Evolutionary conservation across 208 protist genomes (phyloP).

Genomic region (Wallacemonas sp.): DNA sequence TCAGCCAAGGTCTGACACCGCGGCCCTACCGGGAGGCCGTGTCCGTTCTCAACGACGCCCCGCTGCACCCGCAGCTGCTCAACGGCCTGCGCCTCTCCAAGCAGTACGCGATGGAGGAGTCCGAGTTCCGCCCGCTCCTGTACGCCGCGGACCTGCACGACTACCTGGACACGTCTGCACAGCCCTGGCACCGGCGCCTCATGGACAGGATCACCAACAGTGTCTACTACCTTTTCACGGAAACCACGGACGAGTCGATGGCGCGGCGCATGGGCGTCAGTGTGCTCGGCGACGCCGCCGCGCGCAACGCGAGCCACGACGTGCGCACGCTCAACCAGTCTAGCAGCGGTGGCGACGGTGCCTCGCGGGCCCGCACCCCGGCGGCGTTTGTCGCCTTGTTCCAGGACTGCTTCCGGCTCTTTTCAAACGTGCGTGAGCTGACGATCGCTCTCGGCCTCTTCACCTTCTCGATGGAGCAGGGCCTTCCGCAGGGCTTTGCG

Average conservation of each 20-base stretch:
- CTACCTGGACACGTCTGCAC: slow-evolving; percentile 40
- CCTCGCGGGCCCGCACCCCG: background rate
- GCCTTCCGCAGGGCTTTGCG: slow-evolving; percentile 74
- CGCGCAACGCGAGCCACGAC: background rate
- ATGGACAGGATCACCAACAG: slow-evolving; percentile 31
- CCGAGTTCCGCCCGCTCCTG: slow-evolving; percentile 66
- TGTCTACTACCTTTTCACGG: slow-evolving; percentile 64
- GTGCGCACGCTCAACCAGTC: background rate
- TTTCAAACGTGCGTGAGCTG: slow-evolving; percentile 37
- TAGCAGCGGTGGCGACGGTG: background rate
- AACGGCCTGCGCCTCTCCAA: slow-evolving; percentile 36
- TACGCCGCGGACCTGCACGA: slow-evolving; percentile 60
- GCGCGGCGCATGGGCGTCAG: slow-evolving; percentile 36
- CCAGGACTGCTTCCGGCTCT: slow-evolving; percentile 31
- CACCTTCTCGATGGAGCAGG: slow-evolving; percentile 47
- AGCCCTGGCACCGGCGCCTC: slow-evolving; percentile 33
- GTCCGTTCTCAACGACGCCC: slow-evolving; percentile 24
- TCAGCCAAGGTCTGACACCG: background rate
- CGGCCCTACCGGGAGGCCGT: background rate
- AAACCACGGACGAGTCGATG: slow-evolving; percentile 49
- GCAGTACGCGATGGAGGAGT: slow-evolving; percentile 39
- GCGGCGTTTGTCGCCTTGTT: slow-evolving; percentile 42
- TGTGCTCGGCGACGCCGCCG: slow-evolving; percentile 30
- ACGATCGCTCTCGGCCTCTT: slow-evolving; percentile 60
- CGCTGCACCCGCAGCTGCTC: slow-evolving; percentile 25